Evolutionary conservation across 257 asterid genomes (phyloP).

Genomic region (Paraleonurus japonicus): DNA sequence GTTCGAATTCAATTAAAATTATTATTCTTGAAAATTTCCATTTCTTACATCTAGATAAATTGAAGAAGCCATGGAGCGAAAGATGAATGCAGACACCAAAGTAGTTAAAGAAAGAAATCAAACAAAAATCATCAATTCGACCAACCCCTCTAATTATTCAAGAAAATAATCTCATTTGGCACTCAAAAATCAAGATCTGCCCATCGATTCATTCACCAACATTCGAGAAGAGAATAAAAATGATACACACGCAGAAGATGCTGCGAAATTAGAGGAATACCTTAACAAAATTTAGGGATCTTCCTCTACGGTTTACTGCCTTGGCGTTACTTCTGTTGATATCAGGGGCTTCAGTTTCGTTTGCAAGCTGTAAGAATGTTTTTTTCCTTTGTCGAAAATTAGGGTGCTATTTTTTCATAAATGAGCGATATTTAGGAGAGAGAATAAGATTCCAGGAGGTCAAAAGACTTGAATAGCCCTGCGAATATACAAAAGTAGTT

Average conservation of each 20-base stretch:
- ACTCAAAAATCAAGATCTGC: constrained; percentile 19
- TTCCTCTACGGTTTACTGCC: not conserved
- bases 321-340: constrained; percentile 30
- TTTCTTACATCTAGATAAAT: not conserved
- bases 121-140: constrained; percentile 6
- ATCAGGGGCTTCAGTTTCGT: constrained; percentile 10
- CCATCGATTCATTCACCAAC: constrained; percentile 24
- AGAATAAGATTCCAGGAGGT: constrained; percentile 36
- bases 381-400: constrained; percentile 11
- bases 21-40: not conserved
- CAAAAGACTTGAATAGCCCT: constrained; percentile 30
- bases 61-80: not conserved
- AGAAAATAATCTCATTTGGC: not conserved
- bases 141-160: not conserved
- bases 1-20: not conserved
- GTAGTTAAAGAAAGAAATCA: not conserved
- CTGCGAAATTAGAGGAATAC: constrained; percentile 22
- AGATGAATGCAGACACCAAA: constrained; percentile 4
- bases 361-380: constrained; percentile 13
- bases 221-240: not conserved
- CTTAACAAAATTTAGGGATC: constrained; percentile 16
- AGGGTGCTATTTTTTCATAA: not conserved
- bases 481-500: not conserved
- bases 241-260: not conserved
- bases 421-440: constrained; percentile 31